phyloP scores from a whole-genome alignment of 2,329 filamentous ascomycete species.

The Beauveria bassiana region DNA sequence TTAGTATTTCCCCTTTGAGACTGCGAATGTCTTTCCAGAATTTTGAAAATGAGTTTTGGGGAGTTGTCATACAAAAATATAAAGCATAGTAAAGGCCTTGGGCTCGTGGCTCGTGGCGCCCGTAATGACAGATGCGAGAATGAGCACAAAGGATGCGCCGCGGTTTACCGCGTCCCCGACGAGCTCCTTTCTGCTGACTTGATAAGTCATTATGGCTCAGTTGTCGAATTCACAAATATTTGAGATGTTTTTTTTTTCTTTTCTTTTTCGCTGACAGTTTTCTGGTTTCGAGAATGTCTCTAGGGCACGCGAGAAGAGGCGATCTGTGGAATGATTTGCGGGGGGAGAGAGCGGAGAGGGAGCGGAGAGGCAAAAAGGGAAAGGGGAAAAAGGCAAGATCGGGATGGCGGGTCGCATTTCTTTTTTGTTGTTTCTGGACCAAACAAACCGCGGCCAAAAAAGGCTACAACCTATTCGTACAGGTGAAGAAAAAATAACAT shows the following conservation, averaged over 20 bases:
- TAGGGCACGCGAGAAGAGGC: neutral
- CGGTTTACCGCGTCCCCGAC: slow-evolving; percentile 6
- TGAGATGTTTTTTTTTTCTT: neutral
- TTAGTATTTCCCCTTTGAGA: neutral
- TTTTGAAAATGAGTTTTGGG: neutral
- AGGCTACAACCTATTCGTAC: neutral
- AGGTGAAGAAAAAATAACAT: neutral
- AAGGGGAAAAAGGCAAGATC: neutral
- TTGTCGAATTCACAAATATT: neutral
- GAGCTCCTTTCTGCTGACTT: neutral
- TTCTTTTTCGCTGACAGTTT: neutral
- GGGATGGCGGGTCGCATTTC: neutral
- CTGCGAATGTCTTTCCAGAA: neutral
- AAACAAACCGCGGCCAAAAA: slow-evolving; percentile 3
- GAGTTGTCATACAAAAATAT: slow-evolving; percentile 6
- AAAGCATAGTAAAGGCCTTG: slow-evolving; percentile 7
- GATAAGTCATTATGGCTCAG: neutral
- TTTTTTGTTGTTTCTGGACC: neutral
- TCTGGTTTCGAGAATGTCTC: neutral
- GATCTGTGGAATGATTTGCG: neutral
- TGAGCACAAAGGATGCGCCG: neutral
- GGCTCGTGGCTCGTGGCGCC: slow-evolving; percentile 6
- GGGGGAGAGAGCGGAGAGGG: neutral
- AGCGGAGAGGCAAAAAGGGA: no score
- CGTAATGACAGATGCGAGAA: neutral